These are phyloP conservation scores for Neurospora sp. DNA, from an alignment of 495 filamentous ascomycete genomes.

Conservation along the genomic window DNA sequence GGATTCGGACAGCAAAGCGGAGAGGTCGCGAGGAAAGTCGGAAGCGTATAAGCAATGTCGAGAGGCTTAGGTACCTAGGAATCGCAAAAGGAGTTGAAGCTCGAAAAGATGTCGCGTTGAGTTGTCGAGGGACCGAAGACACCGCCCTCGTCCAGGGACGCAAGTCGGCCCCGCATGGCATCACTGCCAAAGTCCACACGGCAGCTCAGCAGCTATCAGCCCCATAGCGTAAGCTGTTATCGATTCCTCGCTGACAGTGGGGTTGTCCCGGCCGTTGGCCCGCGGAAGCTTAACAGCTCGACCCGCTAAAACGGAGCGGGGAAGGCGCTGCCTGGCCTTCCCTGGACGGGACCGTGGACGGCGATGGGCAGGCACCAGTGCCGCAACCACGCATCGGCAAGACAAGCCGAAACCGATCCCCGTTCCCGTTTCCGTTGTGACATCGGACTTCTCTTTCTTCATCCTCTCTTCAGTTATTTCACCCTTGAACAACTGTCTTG, in stretches of 20 bases:
- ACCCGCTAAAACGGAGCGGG: background rate
- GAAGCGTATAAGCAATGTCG: background rate
- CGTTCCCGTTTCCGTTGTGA: background rate
- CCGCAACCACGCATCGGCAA: background rate
- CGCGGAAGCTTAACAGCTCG: background rate
- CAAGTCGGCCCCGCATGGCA: background rate
- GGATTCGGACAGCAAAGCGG: background rate
- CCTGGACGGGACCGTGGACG: background rate
- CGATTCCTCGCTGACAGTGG: background rate
- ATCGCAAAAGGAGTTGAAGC: background rate
- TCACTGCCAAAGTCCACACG: background rate
- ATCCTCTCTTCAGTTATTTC: background rate
- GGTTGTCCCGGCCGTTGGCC: background rate
- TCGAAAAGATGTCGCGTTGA: background rate
- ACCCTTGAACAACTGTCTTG: background rate
- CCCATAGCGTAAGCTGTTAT: background rate
- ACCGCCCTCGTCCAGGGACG: background rate
- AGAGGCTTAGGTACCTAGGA: background rate
- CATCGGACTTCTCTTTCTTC: background rate
- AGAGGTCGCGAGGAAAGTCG: background rate
- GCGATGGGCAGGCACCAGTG: background rate
- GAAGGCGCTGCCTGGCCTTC: background rate
- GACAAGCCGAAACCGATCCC: background rate
- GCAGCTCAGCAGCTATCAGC: background rate
- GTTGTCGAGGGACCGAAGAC: background rate